Evolutionary conservation across 805 yeast genomes (phyloP).

Genomic region (Zygosaccharomyces bailii): DNA sequence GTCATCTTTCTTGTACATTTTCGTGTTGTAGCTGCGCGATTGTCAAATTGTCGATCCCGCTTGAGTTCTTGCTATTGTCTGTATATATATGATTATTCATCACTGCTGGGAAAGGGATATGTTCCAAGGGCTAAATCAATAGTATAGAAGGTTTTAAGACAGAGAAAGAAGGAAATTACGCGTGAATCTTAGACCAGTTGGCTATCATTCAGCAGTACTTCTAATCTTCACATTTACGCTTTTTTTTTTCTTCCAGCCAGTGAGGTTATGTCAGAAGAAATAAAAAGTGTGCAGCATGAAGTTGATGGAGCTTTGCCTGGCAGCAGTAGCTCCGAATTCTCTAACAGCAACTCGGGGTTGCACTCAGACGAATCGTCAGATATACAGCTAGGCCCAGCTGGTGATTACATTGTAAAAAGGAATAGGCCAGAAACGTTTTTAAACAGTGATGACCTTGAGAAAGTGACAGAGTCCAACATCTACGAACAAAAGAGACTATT

Average conservation of each 20-base stretch:
- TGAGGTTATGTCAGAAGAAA: not conserved
- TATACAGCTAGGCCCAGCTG: slow-evolving; percentile 17
- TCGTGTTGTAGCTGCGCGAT: no score
- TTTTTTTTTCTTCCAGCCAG: no score
- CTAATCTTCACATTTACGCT: no score
- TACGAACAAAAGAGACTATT: slow-evolving; percentile 48
- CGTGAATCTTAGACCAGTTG: no score
- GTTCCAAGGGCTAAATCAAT: no score
- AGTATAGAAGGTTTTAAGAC: no score
- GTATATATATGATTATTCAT: not conserved
- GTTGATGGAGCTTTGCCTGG: not conserved
- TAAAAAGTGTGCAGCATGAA: not conserved
- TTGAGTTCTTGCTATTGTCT: not conserved
- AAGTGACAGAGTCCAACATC: slow-evolving; percentile 35
- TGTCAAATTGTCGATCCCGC: not conserved
- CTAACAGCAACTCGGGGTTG: not conserved
- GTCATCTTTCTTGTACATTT: not conserved
- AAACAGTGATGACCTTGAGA: slow-evolving; percentile 35
- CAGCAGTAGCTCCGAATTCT: not conserved
- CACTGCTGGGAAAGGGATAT: not conserved
- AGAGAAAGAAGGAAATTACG: no score
- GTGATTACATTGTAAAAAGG: slow-evolving; percentile 28
- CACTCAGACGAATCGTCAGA: not conserved
- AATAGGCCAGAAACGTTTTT: slow-evolving; percentile 34
- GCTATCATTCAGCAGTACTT: no score